Conservation (phyloP, 805 yeast genomes). For the Monosporozyma yasuniensis region DNA sequence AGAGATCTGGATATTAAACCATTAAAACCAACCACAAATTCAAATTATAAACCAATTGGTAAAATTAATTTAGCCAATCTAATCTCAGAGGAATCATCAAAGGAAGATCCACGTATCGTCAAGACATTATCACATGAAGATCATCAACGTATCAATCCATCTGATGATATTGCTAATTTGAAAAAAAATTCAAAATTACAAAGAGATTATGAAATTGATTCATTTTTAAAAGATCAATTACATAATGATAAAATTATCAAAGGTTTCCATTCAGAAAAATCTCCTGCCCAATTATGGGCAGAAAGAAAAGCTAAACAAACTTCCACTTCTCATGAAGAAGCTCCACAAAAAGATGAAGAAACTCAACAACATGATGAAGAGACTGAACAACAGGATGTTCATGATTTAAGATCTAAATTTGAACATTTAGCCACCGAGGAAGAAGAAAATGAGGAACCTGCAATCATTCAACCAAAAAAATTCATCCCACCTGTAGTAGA, state of each 20-base stretch:
- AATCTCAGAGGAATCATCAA: constrained; percentile 36
- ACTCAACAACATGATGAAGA: neutral
- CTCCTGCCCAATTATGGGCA: constrained; percentile 96
- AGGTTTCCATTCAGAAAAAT: constrained; percentile 67
- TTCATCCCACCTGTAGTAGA: constrained; percentile 11
- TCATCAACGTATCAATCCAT: constrained; percentile 18
- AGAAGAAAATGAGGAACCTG: constrained; percentile 18
- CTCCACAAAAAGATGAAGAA: constrained; percentile 13
- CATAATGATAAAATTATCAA: constrained; percentile 38
- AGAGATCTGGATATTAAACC: constrained; percentile 44
- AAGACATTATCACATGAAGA: neutral
- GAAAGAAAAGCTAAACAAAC: constrained; percentile 54
- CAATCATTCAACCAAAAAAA: constrained; percentile 23
- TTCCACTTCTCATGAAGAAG: neutral
- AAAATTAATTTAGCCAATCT: constrained; percentile 43
- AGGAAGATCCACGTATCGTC: constrained; percentile 34
- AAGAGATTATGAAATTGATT: constrained; percentile 31
- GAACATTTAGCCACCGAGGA: constrained; percentile 24
- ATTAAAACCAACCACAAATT: constrained; percentile 31
- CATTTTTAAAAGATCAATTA: constrained; percentile 15
- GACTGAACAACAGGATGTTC: constrained; percentile 22
- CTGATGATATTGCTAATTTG: constrained; percentile 29
- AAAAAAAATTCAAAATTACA: constrained; percentile 29
- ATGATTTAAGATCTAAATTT: constrained; percentile 33
- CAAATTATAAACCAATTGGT: constrained; percentile 55